Evolutionary conservation across 441 rosid species (phyloP).

Genomic region (Adansonia madagascariensis): DNA sequence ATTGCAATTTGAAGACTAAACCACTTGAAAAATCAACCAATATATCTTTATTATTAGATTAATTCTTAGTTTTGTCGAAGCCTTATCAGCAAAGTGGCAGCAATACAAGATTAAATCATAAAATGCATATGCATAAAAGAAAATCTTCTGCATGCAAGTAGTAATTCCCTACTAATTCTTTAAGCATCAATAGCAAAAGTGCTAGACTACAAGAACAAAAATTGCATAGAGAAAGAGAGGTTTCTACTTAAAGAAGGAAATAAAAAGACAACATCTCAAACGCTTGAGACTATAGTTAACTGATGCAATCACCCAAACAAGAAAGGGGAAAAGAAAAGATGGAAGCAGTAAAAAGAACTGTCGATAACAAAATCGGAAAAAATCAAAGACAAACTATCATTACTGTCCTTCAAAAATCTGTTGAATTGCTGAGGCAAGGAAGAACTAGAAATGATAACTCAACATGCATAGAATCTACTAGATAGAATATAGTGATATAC

Average conservation of each 20-base stretch:
- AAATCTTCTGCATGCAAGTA: background rate
- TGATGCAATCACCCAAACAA: background rate
- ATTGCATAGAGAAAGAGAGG: background rate
- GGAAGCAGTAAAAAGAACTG: background rate
- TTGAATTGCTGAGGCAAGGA: background rate
- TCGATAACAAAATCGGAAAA: background rate
- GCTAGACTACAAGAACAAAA: background rate
- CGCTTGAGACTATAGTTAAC: background rate
- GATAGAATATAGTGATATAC: background rate
- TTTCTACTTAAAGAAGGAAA: background rate
- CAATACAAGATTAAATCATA: background rate
- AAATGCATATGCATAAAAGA: background rate
- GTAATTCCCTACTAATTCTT: background rate
- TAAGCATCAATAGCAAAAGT: background rate
- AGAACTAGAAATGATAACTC: conserved; percentile 7
- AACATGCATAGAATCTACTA: background rate
- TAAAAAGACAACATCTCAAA: conserved; percentile 8
- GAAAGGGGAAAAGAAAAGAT: background rate
- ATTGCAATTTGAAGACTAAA: background rate
- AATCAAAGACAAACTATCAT: background rate
- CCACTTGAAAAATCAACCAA: background rate
- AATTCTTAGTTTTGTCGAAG: background rate
- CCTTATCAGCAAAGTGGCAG: background rate
- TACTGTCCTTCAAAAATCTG: conserved; percentile 4
- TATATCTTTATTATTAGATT: background rate